Evolutionary conservation across 768 basidiomycete species (phyloP), one percentile per base, ranked within the genome.

Genomic region (Leucosporidium creatinivorum): DNA sequence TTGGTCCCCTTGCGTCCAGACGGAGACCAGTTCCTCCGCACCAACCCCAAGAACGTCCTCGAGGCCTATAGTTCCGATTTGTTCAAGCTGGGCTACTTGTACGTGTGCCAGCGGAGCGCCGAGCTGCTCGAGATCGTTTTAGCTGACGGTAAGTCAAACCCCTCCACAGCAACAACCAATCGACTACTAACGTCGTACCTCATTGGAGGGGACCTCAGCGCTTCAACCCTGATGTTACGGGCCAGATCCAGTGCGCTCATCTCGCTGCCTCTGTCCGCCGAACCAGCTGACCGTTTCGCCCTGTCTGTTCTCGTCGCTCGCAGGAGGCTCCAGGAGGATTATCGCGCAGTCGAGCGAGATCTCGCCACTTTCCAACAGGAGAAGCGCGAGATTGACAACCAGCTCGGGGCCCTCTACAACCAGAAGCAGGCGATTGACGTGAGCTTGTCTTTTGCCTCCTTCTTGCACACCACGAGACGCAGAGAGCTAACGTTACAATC

Each of bases 1-100:
- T 81, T 98, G 26, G 85, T 88, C 0, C 75, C 73, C 3, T 84
- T 80, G 13, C 89, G 91, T 79, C 76, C 74, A 0, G 84, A 86
- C 48, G 93, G 84, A 1, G 85, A 92, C 67, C 69, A 79, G 1
- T 78, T 83, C 26, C 72, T 75, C 71, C 67, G 69, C 17, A 47
- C 54, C 1, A 62, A 66, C 28, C 66, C 69, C 7, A 18, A 25
- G 8, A 70, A 69, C 61, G 68, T 74, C 25, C 18, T 47, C 8
- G 31, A 25, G 15, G 70, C 70, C 21, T 69, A 47, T 67, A 52
- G 63, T 19, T 50, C 39, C n/a, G 70, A 76, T 21, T 19, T 47
- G 33, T 75, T 69, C 63, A 13, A n/a, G 19, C 25, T 75, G n/a
- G 48, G 65, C 23, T 67, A 28, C 25, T 47, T 26, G 67, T 72